Evolutionary conservation across 2,329 filamentous ascomycete species (phyloP).

Genomic region (Purpureocillium takamizusanense): DNA sequence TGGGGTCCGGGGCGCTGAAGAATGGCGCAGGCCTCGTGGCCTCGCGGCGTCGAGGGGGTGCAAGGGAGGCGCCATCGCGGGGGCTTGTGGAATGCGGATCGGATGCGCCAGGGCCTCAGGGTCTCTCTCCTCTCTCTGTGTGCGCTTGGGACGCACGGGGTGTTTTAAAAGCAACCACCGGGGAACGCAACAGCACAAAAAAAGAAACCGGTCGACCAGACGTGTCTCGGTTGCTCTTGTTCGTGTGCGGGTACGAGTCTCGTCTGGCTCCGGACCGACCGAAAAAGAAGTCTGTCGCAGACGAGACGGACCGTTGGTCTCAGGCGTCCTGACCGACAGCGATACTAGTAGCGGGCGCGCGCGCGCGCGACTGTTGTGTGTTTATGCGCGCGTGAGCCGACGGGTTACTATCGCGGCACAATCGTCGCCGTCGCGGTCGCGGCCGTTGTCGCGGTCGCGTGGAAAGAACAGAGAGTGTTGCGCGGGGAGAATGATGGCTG

Average conservation of each 20-base stretch:
- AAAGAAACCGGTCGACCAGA: neutral
- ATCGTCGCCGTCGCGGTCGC: too few species aligned
- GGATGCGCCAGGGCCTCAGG: slow-evolving; percentile 1
- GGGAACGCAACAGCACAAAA: neutral
- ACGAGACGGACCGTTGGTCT: slow-evolving; percentile 1
- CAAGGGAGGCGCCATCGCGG: slow-evolving; percentile 32
- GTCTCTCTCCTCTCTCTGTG: too few species aligned
- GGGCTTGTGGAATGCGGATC: slow-evolving; percentile 13
- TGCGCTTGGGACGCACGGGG: slow-evolving; percentile 5
- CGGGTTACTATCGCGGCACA: too few species aligned
- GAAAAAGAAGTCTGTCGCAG: slow-evolving; percentile 4
- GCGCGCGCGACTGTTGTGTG: too few species aligned
- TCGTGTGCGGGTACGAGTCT: neutral
- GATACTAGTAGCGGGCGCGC: neutral
- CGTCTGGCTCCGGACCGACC: neutral
- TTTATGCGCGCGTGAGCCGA: neutral
- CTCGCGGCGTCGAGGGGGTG: slow-evolving; percentile 35
- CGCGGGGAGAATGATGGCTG: neutral
- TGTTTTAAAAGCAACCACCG: slow-evolving; percentile 7
- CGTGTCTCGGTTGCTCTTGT: slow-evolving; percentile 1
- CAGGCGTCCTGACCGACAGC: slow-evolving; percentile 3
- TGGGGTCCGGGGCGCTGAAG: slow-evolving; percentile 38
- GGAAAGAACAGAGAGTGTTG: too few species aligned
- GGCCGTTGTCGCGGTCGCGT: too few species aligned
- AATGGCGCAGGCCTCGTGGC: slow-evolving; percentile 32